Conservation (phyloP, 164 flowering plant genomes). For the Kalanchoe fedtschenkoi region DNA sequence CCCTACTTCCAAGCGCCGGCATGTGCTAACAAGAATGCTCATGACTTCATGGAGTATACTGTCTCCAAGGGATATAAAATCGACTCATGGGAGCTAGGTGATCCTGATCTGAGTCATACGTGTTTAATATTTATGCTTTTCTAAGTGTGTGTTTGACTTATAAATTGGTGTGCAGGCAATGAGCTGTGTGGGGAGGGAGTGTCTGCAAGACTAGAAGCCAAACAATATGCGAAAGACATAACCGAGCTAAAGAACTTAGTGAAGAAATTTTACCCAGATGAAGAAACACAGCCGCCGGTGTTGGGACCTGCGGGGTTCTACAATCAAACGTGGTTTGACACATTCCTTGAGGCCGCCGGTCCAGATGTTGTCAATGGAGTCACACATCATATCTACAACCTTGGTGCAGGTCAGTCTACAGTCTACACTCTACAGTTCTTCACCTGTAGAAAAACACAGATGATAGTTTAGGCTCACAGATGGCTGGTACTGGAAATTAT, state of each 20-base stretch:
- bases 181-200: conserved; percentile 83
- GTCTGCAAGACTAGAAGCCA: conserved; percentile 62
- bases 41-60: conserved; percentile 70
- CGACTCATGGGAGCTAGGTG: conserved; percentile 96
- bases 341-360: conserved; percentile 71
- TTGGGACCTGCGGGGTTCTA: conserved; percentile 95
- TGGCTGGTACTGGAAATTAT: not conserved
- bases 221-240: conserved; percentile 67
- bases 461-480: no score
- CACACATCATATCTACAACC: conserved; percentile 80
- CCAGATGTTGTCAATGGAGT: conserved; percentile 38
- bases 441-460: no score
- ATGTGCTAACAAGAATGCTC: no score
- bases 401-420: conserved; percentile 50
- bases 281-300: conserved; percentile 38
- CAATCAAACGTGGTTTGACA: conserved; percentile 50
- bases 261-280: conserved; percentile 32
- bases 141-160: not conserved
- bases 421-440: not conserved
- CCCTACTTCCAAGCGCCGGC: conserved; percentile 37
- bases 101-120: not conserved
- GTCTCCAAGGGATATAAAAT: conserved; percentile 60
- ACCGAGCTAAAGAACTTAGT: conserved; percentile 43
- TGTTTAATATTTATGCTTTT: no score
- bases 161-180: conserved; percentile 42